Percentiles rank a stretch among this genome's conserved stretches.
These are phyloP conservation scores for Leptodermis oblonga DNA, from an alignment of 257 asterid genomes.

Conservation along the genomic window DNA sequence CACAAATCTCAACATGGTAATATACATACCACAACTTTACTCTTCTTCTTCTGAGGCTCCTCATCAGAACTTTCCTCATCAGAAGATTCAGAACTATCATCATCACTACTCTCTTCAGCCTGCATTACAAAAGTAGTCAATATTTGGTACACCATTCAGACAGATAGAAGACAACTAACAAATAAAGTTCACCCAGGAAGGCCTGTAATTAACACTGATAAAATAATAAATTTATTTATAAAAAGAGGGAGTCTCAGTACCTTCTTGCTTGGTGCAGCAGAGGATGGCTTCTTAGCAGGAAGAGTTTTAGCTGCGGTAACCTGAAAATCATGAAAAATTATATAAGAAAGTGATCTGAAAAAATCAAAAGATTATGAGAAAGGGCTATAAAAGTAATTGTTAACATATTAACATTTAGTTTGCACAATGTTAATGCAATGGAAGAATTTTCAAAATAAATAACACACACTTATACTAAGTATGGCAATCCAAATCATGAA, in stretches of 20 bases:
- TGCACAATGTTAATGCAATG: too few species aligned
- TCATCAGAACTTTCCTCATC: constrained; percentile 44
- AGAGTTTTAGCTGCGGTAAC: background rate
- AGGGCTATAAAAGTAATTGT: background rate
- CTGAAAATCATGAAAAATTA: background rate
- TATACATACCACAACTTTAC: constrained; percentile 30
- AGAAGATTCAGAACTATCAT: constrained; percentile 42
- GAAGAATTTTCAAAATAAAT: too few species aligned
- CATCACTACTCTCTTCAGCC: constrained; percentile 18
- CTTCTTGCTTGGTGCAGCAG: constrained; percentile 9
- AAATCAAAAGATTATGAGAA: background rate
- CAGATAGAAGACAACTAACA: background rate
- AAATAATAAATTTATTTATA: background rate
- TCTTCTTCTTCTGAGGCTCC: constrained; percentile 47
- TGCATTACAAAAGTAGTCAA: background rate
- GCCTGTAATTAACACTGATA: too few species aligned
- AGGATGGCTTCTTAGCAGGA: constrained; percentile 1
- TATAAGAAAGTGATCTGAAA: background rate
- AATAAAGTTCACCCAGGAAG: background rate
- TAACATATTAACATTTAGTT: background rate
- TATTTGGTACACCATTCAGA: background rate
- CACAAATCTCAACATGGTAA: background rate
- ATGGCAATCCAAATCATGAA: too few species aligned
- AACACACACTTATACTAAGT: too few species aligned
- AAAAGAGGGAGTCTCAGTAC: background rate